These are phyloP conservation scores for Eucalyptus globulus DNA, from an alignment of 345 rosid genomes.

Conservation along the genomic window DNA sequence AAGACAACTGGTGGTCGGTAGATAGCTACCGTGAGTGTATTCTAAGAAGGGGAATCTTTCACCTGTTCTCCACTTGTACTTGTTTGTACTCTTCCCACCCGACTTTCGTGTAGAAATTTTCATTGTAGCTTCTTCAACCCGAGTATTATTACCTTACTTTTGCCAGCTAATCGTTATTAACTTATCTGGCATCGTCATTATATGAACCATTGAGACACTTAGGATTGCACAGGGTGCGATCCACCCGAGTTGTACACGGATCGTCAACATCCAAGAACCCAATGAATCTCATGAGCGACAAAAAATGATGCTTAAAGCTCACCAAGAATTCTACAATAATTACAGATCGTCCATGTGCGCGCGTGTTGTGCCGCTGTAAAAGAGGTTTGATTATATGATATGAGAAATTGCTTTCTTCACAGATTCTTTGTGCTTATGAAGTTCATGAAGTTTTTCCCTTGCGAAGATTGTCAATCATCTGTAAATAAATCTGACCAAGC, in stretches of 20 bases:
- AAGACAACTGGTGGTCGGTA: not conserved
- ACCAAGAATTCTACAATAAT: not conserved
- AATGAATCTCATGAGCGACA: not conserved
- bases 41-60: not conserved
- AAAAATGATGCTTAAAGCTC: not conserved
- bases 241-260: not conserved
- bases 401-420: not conserved
- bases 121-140: not conserved
- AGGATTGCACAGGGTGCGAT: not conserved
- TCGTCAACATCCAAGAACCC: not conserved
- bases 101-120: not conserved
- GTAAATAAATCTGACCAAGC: not conserved
- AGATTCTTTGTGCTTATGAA: not conserved
- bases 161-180: not conserved
- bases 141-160: not conserved
- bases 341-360: not conserved
- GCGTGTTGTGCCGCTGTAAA: not conserved
- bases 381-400: not conserved
- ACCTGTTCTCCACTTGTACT: not conserved
- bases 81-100: not conserved
- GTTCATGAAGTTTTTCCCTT: not conserved
- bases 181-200: not conserved
- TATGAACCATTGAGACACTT: not conserved
- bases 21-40: not conserved
- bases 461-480: not conserved